Base-by-base conservation (phyloP, 805 yeast genomes). In the Geotrichum ghanense region DNA sequence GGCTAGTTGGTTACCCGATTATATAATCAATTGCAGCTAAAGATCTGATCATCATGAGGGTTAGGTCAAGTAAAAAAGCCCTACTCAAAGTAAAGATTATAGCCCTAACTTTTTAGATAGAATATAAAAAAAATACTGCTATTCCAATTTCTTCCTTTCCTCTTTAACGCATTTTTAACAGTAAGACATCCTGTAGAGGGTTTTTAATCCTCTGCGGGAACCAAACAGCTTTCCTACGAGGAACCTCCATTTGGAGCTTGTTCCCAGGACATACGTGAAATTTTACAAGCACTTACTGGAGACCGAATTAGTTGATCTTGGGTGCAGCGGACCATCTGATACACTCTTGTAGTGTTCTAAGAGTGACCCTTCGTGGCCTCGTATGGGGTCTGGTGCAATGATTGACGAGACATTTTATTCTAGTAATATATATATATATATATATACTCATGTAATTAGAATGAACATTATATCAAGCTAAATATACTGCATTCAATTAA, bases 341-440 rank as follows among this genome's bases (percentile, higher is more conserved):
- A 59, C 42, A 37, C 50, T 60, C 60, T 57, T 52, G 48, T 58
- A 55, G 56, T 57, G 25, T 57, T 51, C 74, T 70, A 69, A 75
- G 76, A 78, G 73, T 61, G 62, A 66, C 68, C 79, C 79, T 75
- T 75, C 78, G 79, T 73, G 79, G 70, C 66, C 75, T 76, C 78
- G 76, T 66, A 72, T 75, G 80, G 68, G 75, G 71, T 59, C 52
- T 61, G 78, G 71, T 76, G 81, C 81, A 76, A 76, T 68, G 81
- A 76, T 73, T 68, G 64, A 65, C 72, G 57, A 65, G 56, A 66
- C 68, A 65, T 60, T 31, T 44, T 31, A 24, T 45, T 21, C 23
- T 26, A 26, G 34, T 26, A n/a, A n/a, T n/a, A n/a, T n/a, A n/a
- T n/a, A n/a, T 26, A 12, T 12, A 26, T 26, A n/a, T 26, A 26